Base-by-base conservation (phyloP, 208 protist genomes). In the Endotrypanum monterogeii region DNA sequence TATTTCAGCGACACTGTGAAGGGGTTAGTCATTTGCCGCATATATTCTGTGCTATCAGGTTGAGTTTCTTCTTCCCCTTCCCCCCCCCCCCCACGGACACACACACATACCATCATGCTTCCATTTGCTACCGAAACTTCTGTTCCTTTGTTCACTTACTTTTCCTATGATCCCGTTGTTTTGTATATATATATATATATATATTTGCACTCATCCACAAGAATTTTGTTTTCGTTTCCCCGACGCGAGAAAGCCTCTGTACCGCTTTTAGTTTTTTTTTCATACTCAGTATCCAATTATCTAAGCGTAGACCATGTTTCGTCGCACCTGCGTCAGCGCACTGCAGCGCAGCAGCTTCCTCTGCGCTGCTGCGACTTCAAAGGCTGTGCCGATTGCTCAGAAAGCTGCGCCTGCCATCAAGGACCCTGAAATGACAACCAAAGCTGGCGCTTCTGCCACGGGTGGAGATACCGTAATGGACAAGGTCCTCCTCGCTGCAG, bases 381-480 rank as follows among this genome's bases (percentile, higher is more conserved):
- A 79, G 44, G 44, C 71, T 39, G 54, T 74, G 4, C 1, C 69
- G 3, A 66, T 74, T 3, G 71, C 74, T 37, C 55, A 61, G 48
- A 67, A 70, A n/a, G 74, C 69, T 44, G 65, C 79, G 14, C 71
- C 74, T 55, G 74, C 73, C 30, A 52, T 65, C 51, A 71, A 76
- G 68, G 63, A 41, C 30, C 79, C 79, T 18, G 25, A 79, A 67
- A 69, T 84, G 76, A 89, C 87, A 23, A 85, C 79, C 16, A 78
- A 84, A 7, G 79, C 87, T 58, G 89, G 92, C 35, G 89, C 89
- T 11, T 76, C 74, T 14, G 78, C 86, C 46, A 71, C 79, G 30
- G 80, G 84, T n/a, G 84, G 86, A 9, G 91, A 96, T 74, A 87
- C 88, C 11, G 25, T 87, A 8, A 57, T 91, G 2, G 92, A 96